Evolutionary conservation across 176 grass and related monocot species (phyloP), one percentile per base, ranked within the genome.

Genomic region (Ensete glaucum): DNA sequence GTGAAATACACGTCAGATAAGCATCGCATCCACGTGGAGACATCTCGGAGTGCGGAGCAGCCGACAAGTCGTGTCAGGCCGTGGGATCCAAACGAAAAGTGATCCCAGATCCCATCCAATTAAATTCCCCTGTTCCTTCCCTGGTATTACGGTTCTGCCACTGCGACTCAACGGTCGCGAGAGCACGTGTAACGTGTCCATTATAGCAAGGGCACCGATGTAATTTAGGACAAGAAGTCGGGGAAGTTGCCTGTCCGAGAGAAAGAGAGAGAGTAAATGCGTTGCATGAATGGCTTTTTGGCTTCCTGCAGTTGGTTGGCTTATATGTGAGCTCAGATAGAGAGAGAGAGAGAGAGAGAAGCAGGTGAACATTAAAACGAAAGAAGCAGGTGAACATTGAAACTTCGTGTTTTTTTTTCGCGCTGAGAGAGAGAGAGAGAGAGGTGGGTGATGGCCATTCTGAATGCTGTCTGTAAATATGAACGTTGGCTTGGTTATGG

Each of bases 401-500:
- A 9, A 15, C 9, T 3, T 3, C 14, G 12, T 26, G n/a, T 0
- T 16, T 25, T 25, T 25, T 25, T 23, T 23, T 23, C 0, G 22
- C 0, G 22, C 22, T 23, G 34, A 43, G 34, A 6, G 34, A 43
- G 24, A 25, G 24, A 25, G 24, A 27, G 27, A 27, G 34, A 43
- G 34, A 43, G 0, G 4, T 4, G 4, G 34, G 34, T 43, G 34
- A 6, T 43, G 34, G 34, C 34, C 34, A 43, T 43, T 43, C 34
- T 43, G 34, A 43, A 43, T 43, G 34, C 34, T 43, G 34, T 67
- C 64, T 67, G 64, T 67, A 26, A 29, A 67, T 16, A 67, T 67
- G 64, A 67, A 67, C 64, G 64, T 67, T 67, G 64, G 24, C 2
- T 67, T 67, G 14, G 64, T 34, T 67, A 25, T 43, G n/a, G 64